Evolutionary conservation across 257 asterid species (phyloP), one percentile per base, ranked within the genome.

Genomic region (Solanum pinnatisectum): DNA sequence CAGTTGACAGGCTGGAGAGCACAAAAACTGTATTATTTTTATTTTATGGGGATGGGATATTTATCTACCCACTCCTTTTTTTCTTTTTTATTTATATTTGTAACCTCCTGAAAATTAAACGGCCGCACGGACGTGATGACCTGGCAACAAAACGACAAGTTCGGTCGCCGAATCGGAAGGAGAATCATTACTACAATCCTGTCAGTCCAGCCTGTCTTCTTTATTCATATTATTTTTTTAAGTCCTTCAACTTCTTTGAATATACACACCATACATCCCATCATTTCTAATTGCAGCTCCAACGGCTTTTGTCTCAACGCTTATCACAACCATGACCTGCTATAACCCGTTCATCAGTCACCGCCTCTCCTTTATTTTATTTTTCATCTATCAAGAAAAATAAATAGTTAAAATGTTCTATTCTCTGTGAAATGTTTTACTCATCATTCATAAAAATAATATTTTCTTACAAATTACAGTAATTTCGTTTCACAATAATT

Each of bases 91-190:
- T 52, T 52, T 49, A 15, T 46, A 49, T 49, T 49, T 52, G 20
- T 39, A 30, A 39, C 60, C 79, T 25, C 87, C 63, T 44, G 87
- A 46, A 85, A 87, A 86, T 90, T 71, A 90, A 94, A 93, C 94
- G 91, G 96, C 95, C 93, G 98, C 95, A 91, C 90, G 94, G 96
- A 94, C 88, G 10, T 33, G 93, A 16, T 94, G 95, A 94, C 88
- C 90, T 95, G 97, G 91, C 93, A 52, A 52, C 77, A 89, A 91
- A 88, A 93, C 96, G 99, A 96, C 99, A 95, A 96, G 93, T 90
- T 91, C 87, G 93, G 96, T 96, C 96, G 95, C 96, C 93, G 93
- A 94, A 94, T 93, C 92, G 94, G 96, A 92, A 91, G 92, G 95
- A 94, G 98, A 92, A 95, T 94, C 95, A 93, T 93, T 92, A 92